Evolutionary conservation across 805 yeast species (phyloP).

Genomic region (Schizosaccharomyces pombe): DNA sequence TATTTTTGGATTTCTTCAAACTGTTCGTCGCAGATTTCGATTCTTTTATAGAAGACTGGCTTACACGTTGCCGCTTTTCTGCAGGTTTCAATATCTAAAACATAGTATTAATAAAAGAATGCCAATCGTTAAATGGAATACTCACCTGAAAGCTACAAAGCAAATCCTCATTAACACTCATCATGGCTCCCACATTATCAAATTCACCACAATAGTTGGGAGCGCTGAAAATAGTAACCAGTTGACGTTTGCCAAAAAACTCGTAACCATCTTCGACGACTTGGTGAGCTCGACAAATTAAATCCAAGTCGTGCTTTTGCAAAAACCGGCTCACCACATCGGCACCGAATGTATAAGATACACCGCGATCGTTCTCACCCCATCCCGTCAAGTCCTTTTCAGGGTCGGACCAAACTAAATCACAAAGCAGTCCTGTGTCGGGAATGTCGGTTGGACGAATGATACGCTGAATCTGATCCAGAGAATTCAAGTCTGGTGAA

Average conservation of each 20-base stretch:
- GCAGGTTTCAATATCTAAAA: neutral
- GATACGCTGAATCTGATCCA: conserved; percentile 96
- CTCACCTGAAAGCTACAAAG: conserved; percentile 81
- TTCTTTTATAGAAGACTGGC: neutral
- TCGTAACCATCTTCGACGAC: conserved; percentile 98
- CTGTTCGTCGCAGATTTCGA: neutral
- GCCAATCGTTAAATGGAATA: no score
- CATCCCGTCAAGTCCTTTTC: conserved; percentile 96
- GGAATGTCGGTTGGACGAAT: conserved; percentile 97
- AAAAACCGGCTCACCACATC: conserved; percentile 90
- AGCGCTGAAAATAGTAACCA: conserved; percentile 85
- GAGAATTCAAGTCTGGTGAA: conserved; percentile 86
- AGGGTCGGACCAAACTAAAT: conserved; percentile 93
- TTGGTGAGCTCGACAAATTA: conserved; percentile 95
- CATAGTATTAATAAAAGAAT: neutral
- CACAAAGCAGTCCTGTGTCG: conserved; percentile 89
- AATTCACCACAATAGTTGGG: conserved; percentile 94
- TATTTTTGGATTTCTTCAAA: neutral
- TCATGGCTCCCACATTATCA: conserved; percentile 98
- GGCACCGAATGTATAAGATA: conserved; percentile 92
- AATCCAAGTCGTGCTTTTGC: conserved; percentile 93
- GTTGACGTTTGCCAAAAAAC: conserved; percentile 84
- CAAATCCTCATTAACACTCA: conserved; percentile 91
- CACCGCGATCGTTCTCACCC: conserved; percentile 98
- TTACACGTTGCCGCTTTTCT: neutral